Evolutionary conservation across 106 monocot species (phyloP).

Genomic region (Dioscorea zingiberensis): DNA sequence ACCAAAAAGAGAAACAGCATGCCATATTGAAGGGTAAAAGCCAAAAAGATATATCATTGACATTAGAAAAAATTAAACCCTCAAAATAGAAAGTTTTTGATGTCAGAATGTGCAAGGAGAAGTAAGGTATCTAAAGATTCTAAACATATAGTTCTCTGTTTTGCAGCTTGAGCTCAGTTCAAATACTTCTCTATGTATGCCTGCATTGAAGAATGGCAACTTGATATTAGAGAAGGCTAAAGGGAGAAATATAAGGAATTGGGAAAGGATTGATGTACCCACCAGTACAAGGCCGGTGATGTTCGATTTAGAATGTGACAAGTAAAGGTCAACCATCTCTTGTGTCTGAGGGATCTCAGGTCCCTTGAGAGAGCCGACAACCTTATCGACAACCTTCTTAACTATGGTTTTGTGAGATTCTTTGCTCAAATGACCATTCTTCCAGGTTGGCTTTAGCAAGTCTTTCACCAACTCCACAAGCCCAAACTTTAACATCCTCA

Average conservation of each 20-base stretch:
- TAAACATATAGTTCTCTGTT: too few species aligned
- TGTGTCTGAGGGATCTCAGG: slow-evolving; percentile 30
- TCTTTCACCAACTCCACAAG: slow-evolving; percentile 55
- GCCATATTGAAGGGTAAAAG: too few species aligned
- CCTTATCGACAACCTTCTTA: slow-evolving; percentile 65
- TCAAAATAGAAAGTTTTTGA: too few species aligned
- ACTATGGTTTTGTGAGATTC: slow-evolving; percentile 55
- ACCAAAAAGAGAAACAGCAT: too few species aligned
- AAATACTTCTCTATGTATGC: slow-evolving; percentile 29
- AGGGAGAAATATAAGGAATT: not conserved
- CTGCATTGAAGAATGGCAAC: slow-evolving; percentile 12
- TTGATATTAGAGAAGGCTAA: not conserved
- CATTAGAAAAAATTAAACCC: too few species aligned
- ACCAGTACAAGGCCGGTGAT: slow-evolving; percentile 53
- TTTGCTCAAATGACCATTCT: slow-evolving; percentile 49
- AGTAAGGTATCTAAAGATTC: too few species aligned
- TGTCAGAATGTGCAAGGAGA: too few species aligned
- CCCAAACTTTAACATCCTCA: slow-evolving; percentile 37
- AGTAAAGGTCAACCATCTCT: slow-evolving; percentile 36
- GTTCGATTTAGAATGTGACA: slow-evolving; percentile 27
- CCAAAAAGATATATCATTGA: too few species aligned
- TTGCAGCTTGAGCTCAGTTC: slow-evolving; percentile 8
- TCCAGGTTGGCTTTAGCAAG: slow-evolving; percentile 41
- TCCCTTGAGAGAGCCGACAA: slow-evolving; percentile 19
- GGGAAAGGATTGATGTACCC: not conserved